A percentile compares a stretch with the other conserved stretches of the same genome.
Conservation (phyloP, 495 filamentous ascomycete species). For the Aspergillus sclerotioniger region DNA sequence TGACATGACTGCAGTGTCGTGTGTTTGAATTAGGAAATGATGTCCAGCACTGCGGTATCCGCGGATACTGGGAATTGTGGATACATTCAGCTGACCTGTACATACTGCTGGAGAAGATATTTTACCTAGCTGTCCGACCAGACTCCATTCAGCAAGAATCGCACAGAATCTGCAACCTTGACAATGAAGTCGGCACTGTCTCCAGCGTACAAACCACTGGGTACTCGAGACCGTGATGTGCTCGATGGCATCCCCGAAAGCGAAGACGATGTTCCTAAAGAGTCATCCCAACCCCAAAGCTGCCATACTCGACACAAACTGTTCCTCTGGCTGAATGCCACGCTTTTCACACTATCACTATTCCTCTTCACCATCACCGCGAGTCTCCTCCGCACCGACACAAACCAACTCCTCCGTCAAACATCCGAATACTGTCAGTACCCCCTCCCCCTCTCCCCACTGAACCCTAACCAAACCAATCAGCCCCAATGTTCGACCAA, state of each 20-base stretch:
- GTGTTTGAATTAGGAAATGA: neutral
- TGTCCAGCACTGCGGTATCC: too few species aligned
- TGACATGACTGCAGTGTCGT: neutral
- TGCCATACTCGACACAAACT: neutral
- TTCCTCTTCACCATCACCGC: neutral
- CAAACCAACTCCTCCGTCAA: neutral
- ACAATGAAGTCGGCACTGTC: neutral
- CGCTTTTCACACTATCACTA: neutral
- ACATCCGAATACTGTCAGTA: conserved; percentile 3
- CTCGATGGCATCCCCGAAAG: neutral
- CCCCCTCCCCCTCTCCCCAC: neutral
- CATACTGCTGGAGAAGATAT: neutral
- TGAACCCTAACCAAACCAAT: neutral
- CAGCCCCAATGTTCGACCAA: neutral
- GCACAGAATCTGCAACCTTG: neutral
- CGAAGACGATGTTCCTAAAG: neutral
- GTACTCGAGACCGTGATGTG: neutral
- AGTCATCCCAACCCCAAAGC: neutral
- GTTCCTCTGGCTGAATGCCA: neutral
- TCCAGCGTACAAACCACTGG: neutral
- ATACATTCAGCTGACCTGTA: neutral
- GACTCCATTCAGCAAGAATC: neutral
- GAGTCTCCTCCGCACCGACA: neutral
- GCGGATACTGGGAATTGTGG: too few species aligned
- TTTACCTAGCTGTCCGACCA: neutral